Conservation (phyloP, 805 yeast genomes). For the Candida vartiovaarae region DNA sequence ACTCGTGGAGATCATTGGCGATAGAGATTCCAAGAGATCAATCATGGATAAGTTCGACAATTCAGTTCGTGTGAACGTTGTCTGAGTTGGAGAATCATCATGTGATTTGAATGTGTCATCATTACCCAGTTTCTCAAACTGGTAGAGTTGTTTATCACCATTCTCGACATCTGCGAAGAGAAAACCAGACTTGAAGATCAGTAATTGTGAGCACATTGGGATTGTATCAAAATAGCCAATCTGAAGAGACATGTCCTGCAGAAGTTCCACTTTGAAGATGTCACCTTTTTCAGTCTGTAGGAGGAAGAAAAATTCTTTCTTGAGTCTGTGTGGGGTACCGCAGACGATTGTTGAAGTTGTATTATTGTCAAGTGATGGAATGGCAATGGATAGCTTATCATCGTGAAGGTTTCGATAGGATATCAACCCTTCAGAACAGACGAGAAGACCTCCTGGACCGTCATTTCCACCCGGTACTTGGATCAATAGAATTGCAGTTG, state of each 20-base stretch:
- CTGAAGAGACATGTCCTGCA: conserved; percentile 36
- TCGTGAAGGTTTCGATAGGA: conserved; percentile 41
- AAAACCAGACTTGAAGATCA: conserved; percentile 69
- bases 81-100: conserved; percentile 27
- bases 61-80: conserved; percentile 24
- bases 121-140: conserved; percentile 70
- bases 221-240: conserved; percentile 73
- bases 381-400: conserved; percentile 35
- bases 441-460: conserved; percentile 63
- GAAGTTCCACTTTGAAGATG: conserved; percentile 57
- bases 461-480: conserved; percentile 67
- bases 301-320: conserved; percentile 54
- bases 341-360: conserved; percentile 34
- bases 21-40: conserved; percentile 35
- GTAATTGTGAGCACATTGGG: conserved; percentile 47
- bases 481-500: conserved; percentile 45
- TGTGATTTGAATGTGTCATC: conserved; percentile 34
- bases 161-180: conserved; percentile 58
- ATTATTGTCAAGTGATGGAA: conserved; percentile 42
- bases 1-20: conserved; percentile 44
- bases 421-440: conserved; percentile 52
- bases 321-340: conserved; percentile 61
- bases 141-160: conserved; percentile 64
- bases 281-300: conserved; percentile 72
- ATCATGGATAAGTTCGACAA: conserved; percentile 55